Evolutionary conservation across 106 monocot genomes (phyloP).

Genomic region (Platanthera zijinensis): DNA sequence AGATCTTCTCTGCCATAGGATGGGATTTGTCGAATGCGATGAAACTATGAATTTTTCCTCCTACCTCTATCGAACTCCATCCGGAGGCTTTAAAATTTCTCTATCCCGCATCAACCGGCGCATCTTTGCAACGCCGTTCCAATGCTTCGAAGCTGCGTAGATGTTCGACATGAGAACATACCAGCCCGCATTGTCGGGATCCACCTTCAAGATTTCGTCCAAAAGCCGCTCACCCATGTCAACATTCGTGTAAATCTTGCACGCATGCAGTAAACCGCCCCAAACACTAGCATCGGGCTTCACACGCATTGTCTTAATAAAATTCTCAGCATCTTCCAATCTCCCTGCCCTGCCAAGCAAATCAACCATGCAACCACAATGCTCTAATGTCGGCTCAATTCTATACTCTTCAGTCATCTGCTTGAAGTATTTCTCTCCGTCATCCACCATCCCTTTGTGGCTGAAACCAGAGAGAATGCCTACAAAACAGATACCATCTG

Average conservation of each 20-base stretch:
- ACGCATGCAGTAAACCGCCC: constrained; percentile 33
- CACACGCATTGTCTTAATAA: constrained; percentile 21
- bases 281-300: constrained; percentile 29
- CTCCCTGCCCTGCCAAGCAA: constrained; percentile 45
- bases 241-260: constrained; percentile 36
- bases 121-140: constrained; percentile 35
- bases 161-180: constrained; percentile 45
- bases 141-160: constrained; percentile 22
- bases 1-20: constrained; percentile 19
- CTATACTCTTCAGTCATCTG: constrained; percentile 27
- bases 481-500: constrained; percentile 31
- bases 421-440: constrained; percentile 25
- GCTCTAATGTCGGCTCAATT: constrained; percentile 30
- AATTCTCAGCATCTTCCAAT: constrained; percentile 25
- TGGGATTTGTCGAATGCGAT: constrained; percentile 28
- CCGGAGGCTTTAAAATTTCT: constrained; percentile 21
- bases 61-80: constrained; percentile 37
- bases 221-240: constrained; percentile 22
- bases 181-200: constrained; percentile 31
- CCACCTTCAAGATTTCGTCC: constrained; percentile 19
- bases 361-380: constrained; percentile 41
- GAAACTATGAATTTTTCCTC: constrained; percentile 21
- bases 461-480: constrained; percentile 36
- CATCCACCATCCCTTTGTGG: constrained; percentile 33
- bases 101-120: constrained; percentile 25